These are phyloP conservation scores for Arabidopsis suecica DNA, from an alignment of 345 rosid genomes.

Conservation along the genomic window DNA sequence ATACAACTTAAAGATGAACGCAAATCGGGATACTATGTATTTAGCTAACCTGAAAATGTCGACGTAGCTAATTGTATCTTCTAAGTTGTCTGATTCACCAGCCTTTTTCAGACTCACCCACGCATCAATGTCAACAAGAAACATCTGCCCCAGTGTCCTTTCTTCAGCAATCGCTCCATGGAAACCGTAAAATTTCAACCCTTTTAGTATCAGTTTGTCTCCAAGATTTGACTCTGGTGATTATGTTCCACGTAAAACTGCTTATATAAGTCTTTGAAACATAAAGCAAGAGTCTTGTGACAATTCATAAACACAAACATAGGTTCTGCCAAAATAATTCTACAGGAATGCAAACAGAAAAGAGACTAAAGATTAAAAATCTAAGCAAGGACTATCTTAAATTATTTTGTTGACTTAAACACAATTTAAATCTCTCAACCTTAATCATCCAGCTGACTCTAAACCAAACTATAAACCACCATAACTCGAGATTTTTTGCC, in stretches of 20 bases:
- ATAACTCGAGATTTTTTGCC: not conserved
- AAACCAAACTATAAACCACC: not conserved
- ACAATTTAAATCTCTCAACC: not conserved
- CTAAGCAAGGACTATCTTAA: no score
- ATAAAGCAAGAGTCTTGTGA: not conserved
- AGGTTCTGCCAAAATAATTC: not conserved
- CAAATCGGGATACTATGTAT: no score
- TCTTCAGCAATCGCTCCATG: slow-evolving; percentile 90
- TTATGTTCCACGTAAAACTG: slow-evolving; percentile 12
- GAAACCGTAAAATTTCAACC: slow-evolving; percentile 79
- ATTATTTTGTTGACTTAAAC: no score
- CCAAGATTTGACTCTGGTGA: slow-evolving; percentile 25
- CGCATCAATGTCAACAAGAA: slow-evolving; percentile 86
- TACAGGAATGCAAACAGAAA: no score
- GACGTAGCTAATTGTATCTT: slow-evolving; percentile 81
- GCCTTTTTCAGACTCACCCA: slow-evolving; percentile 84
- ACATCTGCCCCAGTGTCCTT: slow-evolving; percentile 77
- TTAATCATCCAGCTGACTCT: not conserved
- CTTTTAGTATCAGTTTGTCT: slow-evolving; percentile 58
- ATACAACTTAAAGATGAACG: not conserved
- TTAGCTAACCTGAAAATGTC: slow-evolving; percentile 67
- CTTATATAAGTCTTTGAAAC: not conserved
- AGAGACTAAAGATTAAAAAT: no score
- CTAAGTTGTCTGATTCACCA: slow-evolving; percentile 67
- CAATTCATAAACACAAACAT: not conserved